Evolutionary conservation across 345 rosid genomes (phyloP), one percentile per base, ranked within the genome.

Genomic region (Brassica cretica): DNA sequence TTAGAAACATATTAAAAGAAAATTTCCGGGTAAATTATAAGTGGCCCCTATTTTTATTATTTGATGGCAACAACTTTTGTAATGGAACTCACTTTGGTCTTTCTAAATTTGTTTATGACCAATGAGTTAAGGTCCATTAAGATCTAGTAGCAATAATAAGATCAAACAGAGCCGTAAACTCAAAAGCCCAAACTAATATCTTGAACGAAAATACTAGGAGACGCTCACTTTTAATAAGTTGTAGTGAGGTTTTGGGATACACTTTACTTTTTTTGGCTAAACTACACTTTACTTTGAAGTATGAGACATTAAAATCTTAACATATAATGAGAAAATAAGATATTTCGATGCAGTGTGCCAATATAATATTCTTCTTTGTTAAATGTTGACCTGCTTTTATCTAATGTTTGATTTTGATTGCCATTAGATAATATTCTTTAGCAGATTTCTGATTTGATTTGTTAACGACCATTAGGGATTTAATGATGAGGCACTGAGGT

Each of bases 401-500:
- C 32, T 30, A 53, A 71, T 64, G 32, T 64, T 64, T 56, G 67
- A 77, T 64, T 55, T 71, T 3, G 72, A 58, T 56, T 66, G 72
- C 66, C 73, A 72, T 66, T 78, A 78, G 37, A 49, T 51, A 62
- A 14, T 37, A 18, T 27, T 41, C 51, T 41, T 41, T 41, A 11
- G 51, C 51, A 41, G 14, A 41, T 2, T 11, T 41, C 11, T 41
- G 12, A 9, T 41, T 41, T 41, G 51, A 41, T 41, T 10, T 11
- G 51, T 41, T 41, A 41, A 41, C 14, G 12, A 2, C 11, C 51
- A 41, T 11, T 41, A 11, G 51, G 51, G 51, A 10, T 41, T 41
- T 41, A 41, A 72, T 72, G 76, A 72, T 78, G 77, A 51, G 5
- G 73, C 63, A 53, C 60, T 12, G 64, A 70, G 46, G 76, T 55